Percentiles rank a stretch among this genome's conserved stretches.
Conservation (phyloP, 2,329 filamentous ascomycete genomes). For the Fusarium sp. region DNA sequence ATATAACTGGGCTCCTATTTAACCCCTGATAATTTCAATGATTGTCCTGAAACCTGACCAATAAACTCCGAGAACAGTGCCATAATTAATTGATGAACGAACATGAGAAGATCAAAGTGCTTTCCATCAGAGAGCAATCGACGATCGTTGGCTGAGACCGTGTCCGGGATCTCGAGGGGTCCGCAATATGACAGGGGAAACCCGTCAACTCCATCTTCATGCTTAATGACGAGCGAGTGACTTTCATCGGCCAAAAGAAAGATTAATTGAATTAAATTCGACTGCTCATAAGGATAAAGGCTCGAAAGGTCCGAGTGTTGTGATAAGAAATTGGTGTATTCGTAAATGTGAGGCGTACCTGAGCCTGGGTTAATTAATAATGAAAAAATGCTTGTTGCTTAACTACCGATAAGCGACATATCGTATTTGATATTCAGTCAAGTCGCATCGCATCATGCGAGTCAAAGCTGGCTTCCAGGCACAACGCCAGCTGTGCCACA, state of each 20-base stretch:
- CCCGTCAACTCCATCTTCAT: not conserved
- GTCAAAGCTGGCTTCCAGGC: not conserved
- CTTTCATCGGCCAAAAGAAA: not conserved
- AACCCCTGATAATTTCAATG: not conserved
- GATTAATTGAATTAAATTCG: not conserved
- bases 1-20: not conserved
- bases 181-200: not conserved
- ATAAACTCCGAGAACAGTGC: not conserved
- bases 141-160: not conserved
- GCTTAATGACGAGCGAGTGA: conserved; percentile 23
- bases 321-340: not conserved
- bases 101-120: not conserved
- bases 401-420: not conserved
- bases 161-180: not conserved
- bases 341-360: not conserved
- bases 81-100: not conserved
- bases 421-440: not conserved
- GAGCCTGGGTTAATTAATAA: not conserved
- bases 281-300: not conserved
- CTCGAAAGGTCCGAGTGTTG: not conserved
- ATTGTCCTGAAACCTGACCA: not conserved
- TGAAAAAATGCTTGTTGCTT: not conserved
- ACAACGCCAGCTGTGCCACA: not conserved
- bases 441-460: not conserved
- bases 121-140: not conserved